Percentiles rank a stretch among this genome's conserved stretches.
Conservation (phyloP, 208 protist genomes). For the Wallacemonas sp. region DNA sequence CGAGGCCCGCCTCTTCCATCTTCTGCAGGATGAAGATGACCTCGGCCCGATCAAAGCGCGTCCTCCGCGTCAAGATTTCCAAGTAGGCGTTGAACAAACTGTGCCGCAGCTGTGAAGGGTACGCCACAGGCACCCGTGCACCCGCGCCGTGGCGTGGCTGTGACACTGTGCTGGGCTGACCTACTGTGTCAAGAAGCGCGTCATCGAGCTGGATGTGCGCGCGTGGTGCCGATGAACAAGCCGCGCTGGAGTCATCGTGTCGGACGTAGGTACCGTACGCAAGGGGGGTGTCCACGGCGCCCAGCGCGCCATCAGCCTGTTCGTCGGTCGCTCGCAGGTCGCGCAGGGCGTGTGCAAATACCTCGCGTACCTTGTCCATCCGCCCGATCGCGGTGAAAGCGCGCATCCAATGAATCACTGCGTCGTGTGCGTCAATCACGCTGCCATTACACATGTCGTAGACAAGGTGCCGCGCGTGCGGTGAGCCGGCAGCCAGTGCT, state of each 20-base stretch:
- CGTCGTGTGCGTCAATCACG: constrained; percentile 40
- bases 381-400: constrained; percentile 61
- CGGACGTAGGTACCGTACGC: background rate
- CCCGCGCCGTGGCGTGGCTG: constrained; percentile 8
- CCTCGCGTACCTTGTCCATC: constrained; percentile 61
- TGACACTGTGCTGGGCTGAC: too few relatives aligned
- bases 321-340: constrained; percentile 23
- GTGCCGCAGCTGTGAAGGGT: constrained; percentile 18
- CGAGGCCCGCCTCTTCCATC: constrained; percentile 42
- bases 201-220: constrained; percentile 7
- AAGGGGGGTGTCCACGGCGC: background rate
- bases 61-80: constrained; percentile 59
- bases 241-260: background rate
- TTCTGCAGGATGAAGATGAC: constrained; percentile 51
- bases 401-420: constrained; percentile 51
- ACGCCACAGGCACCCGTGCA: background rate
- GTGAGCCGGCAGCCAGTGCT: background rate
- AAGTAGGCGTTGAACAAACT: constrained; percentile 80
- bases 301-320: background rate
- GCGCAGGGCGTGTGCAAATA: constrained; percentile 53
- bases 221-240: background rate
- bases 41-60: constrained; percentile 57
- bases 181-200: too few relatives aligned
- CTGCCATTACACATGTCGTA: constrained; percentile 36
- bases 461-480: constrained; percentile 22